phyloP scores from a whole-genome alignment of 257 asterid genomes.

The Rubia yunnanensis region DNA sequence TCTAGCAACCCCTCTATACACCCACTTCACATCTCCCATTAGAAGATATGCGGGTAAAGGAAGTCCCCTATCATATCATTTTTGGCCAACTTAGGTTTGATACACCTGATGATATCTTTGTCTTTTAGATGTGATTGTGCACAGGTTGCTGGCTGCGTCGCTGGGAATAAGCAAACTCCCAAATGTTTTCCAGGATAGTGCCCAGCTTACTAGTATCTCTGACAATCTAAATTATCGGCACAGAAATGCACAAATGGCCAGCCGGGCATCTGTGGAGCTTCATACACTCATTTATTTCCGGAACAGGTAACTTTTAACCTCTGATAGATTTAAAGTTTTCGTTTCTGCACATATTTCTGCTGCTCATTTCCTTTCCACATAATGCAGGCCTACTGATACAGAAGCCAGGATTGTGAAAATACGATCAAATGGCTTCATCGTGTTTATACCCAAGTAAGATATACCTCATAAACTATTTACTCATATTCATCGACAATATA shows the following conservation, averaged over 20 bases:
- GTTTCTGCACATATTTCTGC: background rate
- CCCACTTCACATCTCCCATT: constrained; percentile 98
- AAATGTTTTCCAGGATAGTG: constrained; percentile 60
- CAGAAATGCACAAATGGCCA: constrained; percentile 97
- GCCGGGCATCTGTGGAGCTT: constrained; percentile 95
- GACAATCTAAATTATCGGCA: constrained; percentile 96
- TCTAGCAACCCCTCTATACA: constrained; percentile 84
- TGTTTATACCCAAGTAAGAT: constrained; percentile 83
- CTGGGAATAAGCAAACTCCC: constrained; percentile 87
- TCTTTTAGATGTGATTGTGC: constrained; percentile 78
- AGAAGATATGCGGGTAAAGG: constrained; percentile 88
- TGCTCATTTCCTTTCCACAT: constrained; percentile 6
- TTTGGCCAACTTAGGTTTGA: constrained; percentile 11
- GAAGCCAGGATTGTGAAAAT: constrained; percentile 90
- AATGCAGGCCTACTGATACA: constrained; percentile 87
- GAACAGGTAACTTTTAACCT: constrained; percentile 45
- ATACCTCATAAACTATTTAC: background rate
- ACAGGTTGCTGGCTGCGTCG: constrained; percentile 93
- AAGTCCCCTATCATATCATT: constrained; percentile 11
- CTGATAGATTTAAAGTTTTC: background rate
- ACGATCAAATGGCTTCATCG: constrained; percentile 89
- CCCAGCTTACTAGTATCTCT: constrained; percentile 65
- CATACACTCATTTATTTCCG: constrained; percentile 86
- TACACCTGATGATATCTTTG: constrained; percentile 9
- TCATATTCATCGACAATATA: background rate